Evolutionary conservation across 495 filamentous ascomycete species (phyloP), one percentile per base, ranked within the genome.

Genomic region (Stereocaulon alpinum): DNA sequence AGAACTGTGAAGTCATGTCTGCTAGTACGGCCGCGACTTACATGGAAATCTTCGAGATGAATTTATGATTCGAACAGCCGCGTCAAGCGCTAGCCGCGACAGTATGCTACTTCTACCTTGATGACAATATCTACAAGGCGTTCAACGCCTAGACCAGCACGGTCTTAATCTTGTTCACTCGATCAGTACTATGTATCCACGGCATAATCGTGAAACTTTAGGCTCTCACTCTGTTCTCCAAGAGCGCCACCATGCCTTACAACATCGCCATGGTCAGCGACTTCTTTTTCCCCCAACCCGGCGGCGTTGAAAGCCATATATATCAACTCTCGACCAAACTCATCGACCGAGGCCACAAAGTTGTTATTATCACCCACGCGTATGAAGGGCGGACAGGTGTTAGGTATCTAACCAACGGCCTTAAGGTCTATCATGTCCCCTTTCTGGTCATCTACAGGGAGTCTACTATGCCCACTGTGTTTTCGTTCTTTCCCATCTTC

Each of bases 371-470:
- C 67, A 98, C 94, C 0, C 93, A 98, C 75, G 86, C 89, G n/a
- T 96, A 98, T 69, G 80, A 87, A 58, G 88, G 87, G 17, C 86
- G 93, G 15, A 94, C 86, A 18, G 93, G 93, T 4, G 83, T 98
- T n/a, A 86, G 94, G 56, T 98, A 96, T 66, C 83, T 98, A 51
- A 97, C 93, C 55, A 97, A 97, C 72, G 92, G 93, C 42, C 82
- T 98, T 63, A 98, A 98, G 69, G 91, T 97, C 72, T 98, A 95
- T 72, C 88, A 98, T 73, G 87, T 96, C 10, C 93, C 93, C 2
- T 96, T 96, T 70, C 81, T 94, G 66, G 84, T 97, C 67, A 90
- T 97, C 58, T 96, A 96, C 71, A 89, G 93, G 53, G 89, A 90
- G 62, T 80, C 89, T 18, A 95, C 91, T n/a, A 89, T 98, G 65